These are phyloP conservation scores for Aspergillus brunneoviolaceus DNA, from an alignment of 2,329 filamentous ascomycete genomes.

Conservation along the genomic window DNA sequence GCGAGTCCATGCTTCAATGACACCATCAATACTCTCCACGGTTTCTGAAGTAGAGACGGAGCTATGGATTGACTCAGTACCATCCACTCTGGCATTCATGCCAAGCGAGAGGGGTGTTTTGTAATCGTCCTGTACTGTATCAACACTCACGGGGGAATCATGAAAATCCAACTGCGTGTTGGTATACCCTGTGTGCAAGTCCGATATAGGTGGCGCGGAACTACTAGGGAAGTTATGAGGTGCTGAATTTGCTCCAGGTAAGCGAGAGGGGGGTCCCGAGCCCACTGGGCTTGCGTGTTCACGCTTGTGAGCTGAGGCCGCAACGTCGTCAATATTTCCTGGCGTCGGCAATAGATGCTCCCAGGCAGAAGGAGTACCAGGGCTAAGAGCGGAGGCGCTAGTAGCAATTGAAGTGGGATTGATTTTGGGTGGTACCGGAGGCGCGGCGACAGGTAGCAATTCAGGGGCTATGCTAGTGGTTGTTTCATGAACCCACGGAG, in stretches of 20 bases:
- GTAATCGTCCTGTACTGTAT: constrained; percentile 13
- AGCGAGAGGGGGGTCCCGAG: constrained; percentile 1
- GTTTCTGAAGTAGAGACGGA: constrained; percentile 26
- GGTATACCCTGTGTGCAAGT: background rate
- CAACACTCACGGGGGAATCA: constrained; percentile 28
- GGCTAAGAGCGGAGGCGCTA: constrained; percentile 41
- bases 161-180: constrained; percentile 5
- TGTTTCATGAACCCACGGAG: background rate
- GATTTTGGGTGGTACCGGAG: constrained; percentile 26
- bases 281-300: constrained; percentile 9
- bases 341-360: constrained; percentile 42
- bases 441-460: constrained; percentile 12
- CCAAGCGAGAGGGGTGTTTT: constrained; percentile 21
- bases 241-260: constrained; percentile 2
- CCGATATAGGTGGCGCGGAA: constrained; percentile 10
- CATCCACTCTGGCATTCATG: constrained; percentile 33
- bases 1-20: constrained; percentile 46
- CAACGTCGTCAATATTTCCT: constrained; percentile 39
- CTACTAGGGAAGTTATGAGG: constrained; percentile 14
- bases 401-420: constrained; percentile 21
- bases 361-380: constrained; percentile 49
- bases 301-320: constrained; percentile 23
- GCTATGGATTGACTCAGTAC: constrained; percentile 28
- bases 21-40: constrained; percentile 43
- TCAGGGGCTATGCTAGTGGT: background rate